Conservation (phyloP, 108 stramenopile genomes). For the Fragilaria crotonensis region DNA sequence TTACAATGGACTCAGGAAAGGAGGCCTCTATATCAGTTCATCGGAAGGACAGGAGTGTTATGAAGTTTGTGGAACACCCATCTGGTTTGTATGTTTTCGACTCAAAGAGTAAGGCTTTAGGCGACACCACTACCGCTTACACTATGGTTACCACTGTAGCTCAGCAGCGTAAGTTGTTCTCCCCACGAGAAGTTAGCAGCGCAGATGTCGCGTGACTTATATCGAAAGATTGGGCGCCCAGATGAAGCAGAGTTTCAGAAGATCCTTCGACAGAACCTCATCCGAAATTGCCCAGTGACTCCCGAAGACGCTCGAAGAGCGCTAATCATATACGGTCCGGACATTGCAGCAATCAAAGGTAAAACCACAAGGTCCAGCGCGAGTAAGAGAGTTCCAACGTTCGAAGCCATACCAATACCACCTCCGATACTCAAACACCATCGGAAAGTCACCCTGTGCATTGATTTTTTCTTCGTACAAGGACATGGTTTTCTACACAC, state of each 20-base stretch:
- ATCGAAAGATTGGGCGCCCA: conserved; percentile 2
- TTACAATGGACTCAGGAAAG: not conserved
- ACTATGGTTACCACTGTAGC: conserved; percentile 6
- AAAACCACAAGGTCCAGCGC: not conserved
- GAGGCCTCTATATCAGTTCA: not conserved
- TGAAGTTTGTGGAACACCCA: conserved; percentile 5
- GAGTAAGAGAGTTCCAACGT: not conserved
- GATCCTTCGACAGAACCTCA: not conserved
- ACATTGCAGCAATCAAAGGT: not conserved
- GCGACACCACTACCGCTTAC: no score
- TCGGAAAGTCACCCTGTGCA: conserved; percentile 18
- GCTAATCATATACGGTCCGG: not conserved
- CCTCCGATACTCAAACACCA: conserved; percentile 6
- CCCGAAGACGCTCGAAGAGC: not conserved
- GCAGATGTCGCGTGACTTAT: not conserved
- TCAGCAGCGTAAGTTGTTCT: not conserved
- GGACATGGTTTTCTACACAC: conserved; percentile 30
- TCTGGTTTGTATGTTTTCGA: not conserved
- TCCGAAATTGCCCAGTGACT: not conserved
- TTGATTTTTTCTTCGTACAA: not conserved
- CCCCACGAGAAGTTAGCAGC: conserved; percentile 8
- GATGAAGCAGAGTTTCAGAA: not conserved
- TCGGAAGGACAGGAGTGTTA: not conserved
- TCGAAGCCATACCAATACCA: conserved; percentile 7
- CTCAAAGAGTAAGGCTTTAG: not conserved